Conservation (phyloP, 345 rosid genomes). For the Erodium maritimum region DNA sequence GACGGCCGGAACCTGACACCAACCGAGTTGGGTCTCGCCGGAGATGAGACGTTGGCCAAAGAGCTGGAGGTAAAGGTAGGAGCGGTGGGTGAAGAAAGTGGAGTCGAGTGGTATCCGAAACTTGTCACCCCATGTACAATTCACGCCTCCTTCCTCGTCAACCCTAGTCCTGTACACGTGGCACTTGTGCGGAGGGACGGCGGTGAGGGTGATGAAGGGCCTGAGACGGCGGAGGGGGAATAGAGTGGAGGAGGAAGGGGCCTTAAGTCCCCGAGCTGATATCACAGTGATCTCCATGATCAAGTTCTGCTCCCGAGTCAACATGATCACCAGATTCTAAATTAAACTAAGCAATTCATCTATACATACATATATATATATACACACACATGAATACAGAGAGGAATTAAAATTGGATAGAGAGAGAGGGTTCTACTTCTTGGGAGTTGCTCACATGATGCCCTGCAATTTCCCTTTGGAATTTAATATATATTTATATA, state of each 20-base stretch:
- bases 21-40: slow-evolving; percentile 30
- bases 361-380: no score
- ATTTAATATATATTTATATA: neutral
- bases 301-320: no score
- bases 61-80: slow-evolving; percentile 17
- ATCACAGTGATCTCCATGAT: slow-evolving; percentile 29
- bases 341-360: no score
- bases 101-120: slow-evolving; percentile 22
- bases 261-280: slow-evolving; percentile 33
- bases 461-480: no score
- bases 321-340: no score
- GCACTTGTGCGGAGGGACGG: slow-evolving; percentile 5
- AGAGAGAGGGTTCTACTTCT: neutral
- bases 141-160: slow-evolving; percentile 28
- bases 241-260: slow-evolving; percentile 14
- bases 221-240: slow-evolving; percentile 17
- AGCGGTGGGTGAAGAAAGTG: slow-evolving; percentile 18
- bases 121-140: slow-evolving; percentile 43
- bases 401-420: neutral
- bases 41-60: slow-evolving; percentile 23
- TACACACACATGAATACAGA: no score
- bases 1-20: slow-evolving; percentile 34
- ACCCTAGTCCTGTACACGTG: slow-evolving; percentile 12
- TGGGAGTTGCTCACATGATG: no score
- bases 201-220: slow-evolving; percentile 24